phyloP scores from a whole-genome alignment of 2,329 filamentous ascomycete genomes.

The Fusarium acutatum region DNA sequence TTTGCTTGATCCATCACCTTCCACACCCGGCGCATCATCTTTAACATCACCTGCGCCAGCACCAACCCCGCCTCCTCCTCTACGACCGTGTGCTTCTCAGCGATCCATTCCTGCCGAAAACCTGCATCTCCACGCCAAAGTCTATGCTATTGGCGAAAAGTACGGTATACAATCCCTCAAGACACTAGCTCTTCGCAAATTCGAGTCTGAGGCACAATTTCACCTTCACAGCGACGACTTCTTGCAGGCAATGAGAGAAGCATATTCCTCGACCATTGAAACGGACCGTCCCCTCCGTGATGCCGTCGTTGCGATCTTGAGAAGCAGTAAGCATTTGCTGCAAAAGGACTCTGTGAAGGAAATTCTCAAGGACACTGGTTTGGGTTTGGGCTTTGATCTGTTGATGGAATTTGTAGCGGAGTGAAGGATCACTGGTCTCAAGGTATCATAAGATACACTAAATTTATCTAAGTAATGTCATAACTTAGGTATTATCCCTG shows the following conservation, averaged over 20 bases:
- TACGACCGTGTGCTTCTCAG: not conserved
- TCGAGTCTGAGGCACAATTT: accelerated
- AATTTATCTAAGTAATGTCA: accelerated
- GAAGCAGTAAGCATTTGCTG: accelerated
- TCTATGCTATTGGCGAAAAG: not conserved
- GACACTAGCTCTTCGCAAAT: accelerated
- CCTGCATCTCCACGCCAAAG: not conserved
- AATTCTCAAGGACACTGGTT: accelerated
- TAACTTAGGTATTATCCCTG: not conserved
- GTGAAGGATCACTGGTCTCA: not conserved
- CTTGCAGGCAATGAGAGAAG: accelerated
- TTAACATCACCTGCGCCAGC: not conserved
- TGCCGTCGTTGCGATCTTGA: not conserved
- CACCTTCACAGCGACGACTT: not conserved
- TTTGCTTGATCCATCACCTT: accelerated
- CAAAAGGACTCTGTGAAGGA: not conserved
- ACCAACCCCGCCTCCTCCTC: not conserved
- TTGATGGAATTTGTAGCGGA: not conserved
- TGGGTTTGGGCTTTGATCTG: not conserved
- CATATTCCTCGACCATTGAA: not conserved
- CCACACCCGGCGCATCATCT: accelerated
- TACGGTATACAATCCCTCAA: not conserved
- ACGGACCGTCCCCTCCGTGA: not conserved
- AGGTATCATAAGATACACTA: accelerated
- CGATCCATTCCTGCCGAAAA: accelerated